A percentile compares a stretch with the other conserved stretches of the same genome.
Conservation (phyloP, 352 stramenopile species). For the Pythium sp. region DNA sequence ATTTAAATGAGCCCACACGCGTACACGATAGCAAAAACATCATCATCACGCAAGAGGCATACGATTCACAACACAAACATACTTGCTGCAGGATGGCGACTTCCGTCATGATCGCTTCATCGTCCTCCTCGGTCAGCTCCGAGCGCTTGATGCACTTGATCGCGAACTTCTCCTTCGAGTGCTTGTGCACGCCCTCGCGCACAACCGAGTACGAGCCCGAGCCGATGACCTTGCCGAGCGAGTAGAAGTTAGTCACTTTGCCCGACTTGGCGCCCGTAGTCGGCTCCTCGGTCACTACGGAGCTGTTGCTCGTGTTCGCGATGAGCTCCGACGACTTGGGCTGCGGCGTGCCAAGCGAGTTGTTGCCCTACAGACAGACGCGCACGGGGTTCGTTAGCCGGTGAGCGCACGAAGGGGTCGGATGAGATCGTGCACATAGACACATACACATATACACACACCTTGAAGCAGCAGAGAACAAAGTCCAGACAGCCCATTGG, state of each 20-base stretch:
- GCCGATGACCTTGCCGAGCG: conserved; percentile 80
- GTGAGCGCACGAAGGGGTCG: not conserved
- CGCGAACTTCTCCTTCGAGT: conserved; percentile 77
- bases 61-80: not conserved
- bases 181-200: conserved; percentile 76
- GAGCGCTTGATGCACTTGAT: conserved; percentile 91
- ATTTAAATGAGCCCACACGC: not conserved
- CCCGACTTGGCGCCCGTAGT: conserved; percentile 25
- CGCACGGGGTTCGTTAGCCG: not conserved
- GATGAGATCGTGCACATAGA: too few species aligned
- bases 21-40: not conserved
- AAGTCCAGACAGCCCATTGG: conserved; percentile 70
- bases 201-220: conserved; percentile 90
- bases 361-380: not conserved
- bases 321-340: conserved; percentile 9
- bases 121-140: conserved; percentile 72
- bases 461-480: conserved; percentile 63
- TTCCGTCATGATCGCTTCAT: conserved; percentile 75
- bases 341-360: conserved; percentile 9
- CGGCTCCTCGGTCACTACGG: conserved; percentile 20
- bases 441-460: conserved; percentile 9
- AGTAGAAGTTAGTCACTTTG: conserved; percentile 73
- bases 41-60: too few species aligned
- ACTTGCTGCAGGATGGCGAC: conserved; percentile 75
- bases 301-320: conserved; percentile 12